phyloP scores from a whole-genome alignment of 2,329 filamentous ascomycete species.

The Ilyonectria mors-panacis region DNA sequence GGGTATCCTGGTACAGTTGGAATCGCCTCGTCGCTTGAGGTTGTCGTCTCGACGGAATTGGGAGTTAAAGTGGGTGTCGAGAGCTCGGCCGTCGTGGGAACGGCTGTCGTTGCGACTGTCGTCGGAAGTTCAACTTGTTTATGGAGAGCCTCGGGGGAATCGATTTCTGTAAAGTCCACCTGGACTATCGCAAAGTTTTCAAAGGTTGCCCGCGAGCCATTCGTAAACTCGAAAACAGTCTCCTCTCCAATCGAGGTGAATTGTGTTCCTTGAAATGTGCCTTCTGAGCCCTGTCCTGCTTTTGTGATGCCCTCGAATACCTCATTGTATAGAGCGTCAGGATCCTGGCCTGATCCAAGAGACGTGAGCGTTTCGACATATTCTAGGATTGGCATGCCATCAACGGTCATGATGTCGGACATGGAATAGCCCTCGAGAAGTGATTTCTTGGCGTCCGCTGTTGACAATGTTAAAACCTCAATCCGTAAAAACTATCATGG shows the following conservation, averaged over 20 bases:
- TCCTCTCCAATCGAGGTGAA: neutral
- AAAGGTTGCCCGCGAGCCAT: neutral
- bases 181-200: neutral
- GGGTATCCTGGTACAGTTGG: neutral
- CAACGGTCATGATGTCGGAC: neutral
- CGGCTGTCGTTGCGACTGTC: neutral
- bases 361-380: neutral
- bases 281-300: neutral
- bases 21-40: neutral
- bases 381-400: neutral
- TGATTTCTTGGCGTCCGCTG: too few species aligned
- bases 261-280: neutral
- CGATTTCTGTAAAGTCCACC: neutral
- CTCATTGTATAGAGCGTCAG: slow-evolving; percentile 17
- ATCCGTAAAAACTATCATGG: too few species aligned
- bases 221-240: neutral
- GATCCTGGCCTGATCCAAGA: slow-evolving; percentile 7
- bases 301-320: neutral
- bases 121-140: neutral
- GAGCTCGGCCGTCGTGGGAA: neutral
- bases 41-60: neutral
- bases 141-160: neutral
- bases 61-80: neutral
- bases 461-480: too few species aligned
- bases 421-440: neutral